Evolutionary conservation across 2,329 filamentous ascomycete genomes (phyloP).

Genomic region (Alternaria tenuissima): DNA sequence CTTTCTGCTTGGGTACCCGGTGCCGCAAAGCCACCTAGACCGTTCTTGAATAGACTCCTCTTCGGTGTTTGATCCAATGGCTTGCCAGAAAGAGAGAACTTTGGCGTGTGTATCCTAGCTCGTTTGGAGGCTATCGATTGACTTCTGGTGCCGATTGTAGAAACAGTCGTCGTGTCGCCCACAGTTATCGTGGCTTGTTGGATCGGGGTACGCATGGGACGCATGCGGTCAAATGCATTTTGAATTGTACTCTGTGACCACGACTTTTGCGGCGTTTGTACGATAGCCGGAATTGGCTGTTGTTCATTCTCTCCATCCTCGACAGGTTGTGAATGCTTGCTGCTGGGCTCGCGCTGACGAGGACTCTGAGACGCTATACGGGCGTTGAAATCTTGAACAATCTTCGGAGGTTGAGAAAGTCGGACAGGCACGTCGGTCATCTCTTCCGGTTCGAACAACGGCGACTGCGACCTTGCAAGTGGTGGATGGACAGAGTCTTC

Average conservation of each 20-base stretch:
- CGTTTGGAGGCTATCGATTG: slow-evolving; percentile 57
- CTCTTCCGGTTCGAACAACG: slow-evolving; percentile 34
- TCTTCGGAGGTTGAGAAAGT: slow-evolving; percentile 22
- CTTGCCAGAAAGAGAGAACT: slow-evolving; percentile 41
- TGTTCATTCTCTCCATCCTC: slow-evolving; percentile 25
- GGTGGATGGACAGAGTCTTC: background rate
- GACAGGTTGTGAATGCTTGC: slow-evolving; percentile 15
- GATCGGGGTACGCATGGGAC: slow-evolving; percentile 66
- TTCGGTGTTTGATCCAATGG: slow-evolving; percentile 40
- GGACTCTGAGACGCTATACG: slow-evolving; percentile 47
- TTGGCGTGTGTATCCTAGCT: slow-evolving; percentile 54
- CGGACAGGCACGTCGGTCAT: slow-evolving; percentile 10
- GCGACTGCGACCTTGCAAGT: slow-evolving; percentile 24
- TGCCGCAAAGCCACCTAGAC: slow-evolving; percentile 63
- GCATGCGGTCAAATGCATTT: slow-evolving; percentile 71
- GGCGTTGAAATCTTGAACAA: slow-evolving; percentile 53
- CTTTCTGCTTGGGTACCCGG: slow-evolving; percentile 57
- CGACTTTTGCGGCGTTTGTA: slow-evolving; percentile 43
- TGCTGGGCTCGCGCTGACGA: slow-evolving; percentile 23
- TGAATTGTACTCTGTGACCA: slow-evolving; percentile 56
- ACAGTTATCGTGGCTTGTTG: slow-evolving; percentile 79
- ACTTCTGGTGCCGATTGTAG: slow-evolving; percentile 65
- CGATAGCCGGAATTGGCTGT: slow-evolving; percentile 38
- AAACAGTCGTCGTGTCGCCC: slow-evolving; percentile 71
- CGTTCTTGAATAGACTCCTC: slow-evolving; percentile 52